Conservation (phyloP, 2,329 filamentous ascomycete species). For the Dichotomopilus funicola region DNA sequence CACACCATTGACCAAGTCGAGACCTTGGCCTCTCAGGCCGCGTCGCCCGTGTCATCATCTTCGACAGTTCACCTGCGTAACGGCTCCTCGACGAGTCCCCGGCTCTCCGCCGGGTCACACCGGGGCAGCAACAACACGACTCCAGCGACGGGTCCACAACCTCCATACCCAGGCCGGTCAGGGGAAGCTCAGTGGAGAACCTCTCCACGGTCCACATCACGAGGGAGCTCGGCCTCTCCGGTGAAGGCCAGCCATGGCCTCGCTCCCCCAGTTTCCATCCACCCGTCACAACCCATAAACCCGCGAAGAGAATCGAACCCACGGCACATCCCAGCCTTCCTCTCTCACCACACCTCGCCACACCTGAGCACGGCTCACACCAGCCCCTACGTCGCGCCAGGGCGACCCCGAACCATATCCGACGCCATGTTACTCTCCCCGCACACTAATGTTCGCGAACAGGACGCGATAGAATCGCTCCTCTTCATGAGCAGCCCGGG, state of each 20-base stretch:
- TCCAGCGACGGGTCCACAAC: conserved; percentile 21
- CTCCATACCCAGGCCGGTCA: conserved; percentile 12
- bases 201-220: conserved; percentile 11
- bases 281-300: conserved; percentile 41
- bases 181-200: conserved; percentile 15
- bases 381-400: conserved; percentile 35
- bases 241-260: conserved; percentile 37
- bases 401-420: conserved; percentile 32
- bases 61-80: conserved; percentile 48
- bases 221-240: conserved; percentile 23
- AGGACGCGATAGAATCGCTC: conserved; percentile 74
- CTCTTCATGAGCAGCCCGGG: conserved; percentile 77
- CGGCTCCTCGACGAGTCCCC: conserved; percentile 50
- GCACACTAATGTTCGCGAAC: conserved; percentile 64
- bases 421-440: conserved; percentile 60
- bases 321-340: conserved; percentile 42
- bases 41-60: conserved; percentile 55
- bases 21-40: conserved; percentile 61
- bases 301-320: conserved; percentile 46
- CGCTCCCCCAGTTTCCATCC: conserved; percentile 50
- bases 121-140: conserved; percentile 32
- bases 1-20: conserved; percentile 73
- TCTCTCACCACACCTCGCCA: conserved; percentile 44
- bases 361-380: conserved; percentile 27
- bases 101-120: conserved; percentile 34